Evolutionary conservation across 164 flowering plant genomes (phyloP), one percentile per base, ranked within the genome.

Genomic region (Dillenia suffruticosa): DNA sequence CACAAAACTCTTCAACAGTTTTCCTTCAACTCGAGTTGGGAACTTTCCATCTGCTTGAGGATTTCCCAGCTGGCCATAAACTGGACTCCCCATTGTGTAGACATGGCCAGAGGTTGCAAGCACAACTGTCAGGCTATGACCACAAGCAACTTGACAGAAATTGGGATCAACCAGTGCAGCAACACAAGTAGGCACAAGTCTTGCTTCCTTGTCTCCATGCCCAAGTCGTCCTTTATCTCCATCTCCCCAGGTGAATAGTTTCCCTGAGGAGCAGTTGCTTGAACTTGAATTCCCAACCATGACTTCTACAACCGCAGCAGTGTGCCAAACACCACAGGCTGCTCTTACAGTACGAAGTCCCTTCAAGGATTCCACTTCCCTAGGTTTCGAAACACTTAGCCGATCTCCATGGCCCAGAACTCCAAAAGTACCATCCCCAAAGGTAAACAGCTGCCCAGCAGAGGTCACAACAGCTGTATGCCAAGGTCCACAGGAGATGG

Each of bases 261-360:
- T 94, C 45, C 95, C 99, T 13, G 92, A 91, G 54, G 97, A 94
- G 69, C 93, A 87, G 65, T 89, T 91, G 73, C 97, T 89, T 22
- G 97, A 89, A 74, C 97, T 88, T 19, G 97, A 83, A 69, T 81
- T 87, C 51, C 96, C 99, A 63, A 82, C 96, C 99, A 94, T 88
- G 69, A 91, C 88, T 79, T 94, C 99, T 47, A 94, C 89, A 78
- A 94, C 94, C 1, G 99, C 99, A 70, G 99, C 99, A 74, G 99
- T 91, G 74, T 94, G 99, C 99, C 99, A 94, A 64, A 91, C 96
- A 62, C 99, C 99, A 86, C 97, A 94, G 66, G 97, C 87, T 50
- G 94, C 97, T 68, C 92, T 81, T 16, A 94, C 93, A 57, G 97
- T 94, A 32, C 96, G 92, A 47, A 89, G 93, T 14, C 97, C 97